phyloP scores from a whole-genome alignment of 257 asterid genomes.

The Solanum infundibuliforme region DNA sequence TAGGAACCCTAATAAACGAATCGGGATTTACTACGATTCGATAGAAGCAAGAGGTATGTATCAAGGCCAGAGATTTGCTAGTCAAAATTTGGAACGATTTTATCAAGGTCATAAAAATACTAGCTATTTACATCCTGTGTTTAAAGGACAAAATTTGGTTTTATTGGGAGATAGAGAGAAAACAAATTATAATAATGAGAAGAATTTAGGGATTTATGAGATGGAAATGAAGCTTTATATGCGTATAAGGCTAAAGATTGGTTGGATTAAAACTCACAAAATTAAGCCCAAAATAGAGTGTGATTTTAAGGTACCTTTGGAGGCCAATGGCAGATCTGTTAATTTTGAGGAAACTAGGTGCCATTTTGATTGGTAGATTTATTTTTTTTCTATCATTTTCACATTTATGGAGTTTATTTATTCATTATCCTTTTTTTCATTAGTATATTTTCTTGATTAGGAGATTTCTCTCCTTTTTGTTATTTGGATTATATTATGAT shows the following conservation, averaged over 20 bases:
- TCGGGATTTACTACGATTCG: constrained; percentile 70
- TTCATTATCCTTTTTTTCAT: not conserved
- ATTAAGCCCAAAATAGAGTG: constrained; percentile 71
- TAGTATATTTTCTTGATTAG: not conserved
- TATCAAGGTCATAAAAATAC: constrained; percentile 55
- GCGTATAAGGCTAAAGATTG: constrained; percentile 36
- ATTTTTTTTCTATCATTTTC: not conserved
- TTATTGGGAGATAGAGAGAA: constrained; percentile 33
- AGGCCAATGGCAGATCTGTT: constrained; percentile 28
- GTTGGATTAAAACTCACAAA: constrained; percentile 31
- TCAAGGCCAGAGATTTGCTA: constrained; percentile 41
- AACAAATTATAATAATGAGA: constrained; percentile 12
- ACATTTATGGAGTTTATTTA: not conserved
- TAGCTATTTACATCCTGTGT: constrained; percentile 11
- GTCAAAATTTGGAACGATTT: constrained; percentile 28
- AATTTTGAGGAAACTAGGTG: constrained; percentile 34
- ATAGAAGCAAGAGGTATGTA: constrained; percentile 64
- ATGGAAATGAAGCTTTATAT: constrained; percentile 47
- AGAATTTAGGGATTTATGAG: constrained; percentile 16
- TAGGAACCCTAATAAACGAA: constrained; percentile 73
- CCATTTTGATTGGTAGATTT: constrained; percentile 53
- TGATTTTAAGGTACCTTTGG: constrained; percentile 48
- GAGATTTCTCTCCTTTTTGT: not conserved
- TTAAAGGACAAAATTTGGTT: constrained; percentile 31
- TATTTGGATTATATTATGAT: not conserved